Evolutionary conservation across 1,139 yeast species (phyloP).

Genomic region (Suhomyces bokatorum): DNA sequence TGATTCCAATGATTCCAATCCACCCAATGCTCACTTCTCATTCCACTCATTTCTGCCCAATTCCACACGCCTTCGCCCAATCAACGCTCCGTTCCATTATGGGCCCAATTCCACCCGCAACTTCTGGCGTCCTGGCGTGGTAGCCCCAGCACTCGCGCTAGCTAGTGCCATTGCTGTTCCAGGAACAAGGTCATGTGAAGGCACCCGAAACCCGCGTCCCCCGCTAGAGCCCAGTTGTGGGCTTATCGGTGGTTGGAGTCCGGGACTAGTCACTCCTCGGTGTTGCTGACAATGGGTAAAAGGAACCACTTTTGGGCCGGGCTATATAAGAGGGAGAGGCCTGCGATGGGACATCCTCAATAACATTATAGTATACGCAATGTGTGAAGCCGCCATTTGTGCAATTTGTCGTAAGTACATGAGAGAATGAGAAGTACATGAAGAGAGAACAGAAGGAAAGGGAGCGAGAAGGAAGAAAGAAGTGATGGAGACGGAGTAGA

Average conservation of each 20-base stretch:
- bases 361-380: constrained; percentile 9
- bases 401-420: constrained; percentile 34
- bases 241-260: constrained; percentile 3
- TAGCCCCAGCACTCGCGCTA: not conserved
- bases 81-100: too few species aligned
- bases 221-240: constrained; percentile 3
- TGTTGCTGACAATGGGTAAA: constrained; percentile 3
- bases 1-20: too few species aligned
- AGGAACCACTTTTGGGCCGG: not conserved
- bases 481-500: too few species aligned
- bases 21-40: too few species aligned
- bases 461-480: too few species aligned
- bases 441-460: not conserved
- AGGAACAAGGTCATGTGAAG: constrained; percentile 6
- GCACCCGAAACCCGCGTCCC: constrained; percentile 2
- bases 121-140: too few species aligned
- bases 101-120: too few species aligned
- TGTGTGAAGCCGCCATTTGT: constrained; percentile 41
- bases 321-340: constrained; percentile 1
- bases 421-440: not conserved
- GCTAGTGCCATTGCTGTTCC: constrained; percentile 1
- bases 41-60: too few species aligned
- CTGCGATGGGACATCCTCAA: too few species aligned
- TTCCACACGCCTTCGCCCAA: too few species aligned
- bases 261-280: constrained; percentile 11